A percentile compares a stretch with the other conserved stretches of the same genome.
Evolutionary conservation across 139 green algal species (phyloP).

Genomic region (Desmodesmus armatus): DNA sequence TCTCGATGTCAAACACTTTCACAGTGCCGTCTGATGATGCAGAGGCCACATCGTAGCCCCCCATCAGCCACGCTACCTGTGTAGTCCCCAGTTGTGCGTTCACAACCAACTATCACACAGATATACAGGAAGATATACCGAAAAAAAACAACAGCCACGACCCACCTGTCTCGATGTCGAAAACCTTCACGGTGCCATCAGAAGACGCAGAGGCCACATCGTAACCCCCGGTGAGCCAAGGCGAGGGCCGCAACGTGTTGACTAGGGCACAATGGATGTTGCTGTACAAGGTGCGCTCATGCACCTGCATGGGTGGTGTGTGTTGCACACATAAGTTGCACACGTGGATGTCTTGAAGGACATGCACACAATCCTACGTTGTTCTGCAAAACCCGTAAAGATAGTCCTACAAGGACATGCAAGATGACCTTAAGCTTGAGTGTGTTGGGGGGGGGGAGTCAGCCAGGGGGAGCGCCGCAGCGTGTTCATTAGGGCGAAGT

Average conservation of each 20-base stretch:
- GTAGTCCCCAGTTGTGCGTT: no score
- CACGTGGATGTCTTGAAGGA: background rate
- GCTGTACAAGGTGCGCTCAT: conserved; percentile 79
- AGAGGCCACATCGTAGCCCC: background rate
- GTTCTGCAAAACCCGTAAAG: no score
- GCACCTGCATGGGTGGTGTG: conserved; percentile 70
- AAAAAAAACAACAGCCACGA: conserved; percentile 3
- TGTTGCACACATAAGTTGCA: background rate
- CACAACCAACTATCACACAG: no score
- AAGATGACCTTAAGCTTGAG: background rate
- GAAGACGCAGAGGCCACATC: conserved; percentile 57
- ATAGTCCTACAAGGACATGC: no score
- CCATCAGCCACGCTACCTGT: background rate
- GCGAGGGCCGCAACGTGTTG: conserved; percentile 71
- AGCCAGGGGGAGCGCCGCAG: conserved; percentile 63
- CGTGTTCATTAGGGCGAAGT: conserved; percentile 73
- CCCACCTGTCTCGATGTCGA: conserved; percentile 81
- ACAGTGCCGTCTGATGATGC: background rate
- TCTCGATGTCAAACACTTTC: background rate
- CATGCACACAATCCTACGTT: background rate
- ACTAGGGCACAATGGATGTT: conserved; percentile 73
- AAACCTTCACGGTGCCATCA: conserved; percentile 80
- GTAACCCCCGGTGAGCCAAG: conserved; percentile 42
- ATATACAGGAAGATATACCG: no score
- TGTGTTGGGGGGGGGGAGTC: no score